Base-by-base conservation (phyloP, 108 stramenopile genomes). In the Licmophora abbreviata region DNA sequence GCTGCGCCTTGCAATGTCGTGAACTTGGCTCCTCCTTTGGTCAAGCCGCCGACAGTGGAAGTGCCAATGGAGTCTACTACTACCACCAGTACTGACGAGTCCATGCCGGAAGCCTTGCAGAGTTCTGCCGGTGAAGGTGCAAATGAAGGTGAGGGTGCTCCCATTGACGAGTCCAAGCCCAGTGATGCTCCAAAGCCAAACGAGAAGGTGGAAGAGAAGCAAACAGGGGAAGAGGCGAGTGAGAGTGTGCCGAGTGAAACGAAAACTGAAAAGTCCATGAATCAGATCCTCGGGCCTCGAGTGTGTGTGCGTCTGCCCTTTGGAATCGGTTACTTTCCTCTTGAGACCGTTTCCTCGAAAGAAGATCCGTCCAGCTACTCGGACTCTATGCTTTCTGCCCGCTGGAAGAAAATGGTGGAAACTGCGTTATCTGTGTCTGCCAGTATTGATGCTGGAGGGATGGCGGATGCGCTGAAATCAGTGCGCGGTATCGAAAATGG, bases 351-450 rank as follows among this genome's bases (percentile, higher is more conserved):
- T 20, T 55, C 21, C 26, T 24, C 40, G 12, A 30, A 52, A 43
- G 70, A 77, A 47, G 48, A 49, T 37, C 61, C 69, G n/a, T 30
- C 51, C 6, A 24, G 30, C 7, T 68, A 69, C 25, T 64, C 74
- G 11, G 79, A 90, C 55, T 41, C 51, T 22, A 58, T 59, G 25
- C 68, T 90, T 2, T 71, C 61, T 18, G 53, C 51, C 20, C 74
- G 88, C 24, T 90, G 88, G 88, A 64, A 73, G 27, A 51, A 29
- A 8, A 76, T 85, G 68, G 46, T 64, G 7, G 71, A 81, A 15
- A 74, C 69, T 23, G 81, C 81, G 14, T 7, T 64, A n/a, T 24
- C 54, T 17, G 68, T 69, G 3, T 65, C 65, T 35, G 24, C 48
- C 12, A 41, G 64, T 44, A 46, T 83, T 31, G 88, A 85, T 40